These are phyloP conservation scores for Apostasia ramifera DNA, from an alignment of 106 monocot species.

Conservation along the genomic window DNA sequence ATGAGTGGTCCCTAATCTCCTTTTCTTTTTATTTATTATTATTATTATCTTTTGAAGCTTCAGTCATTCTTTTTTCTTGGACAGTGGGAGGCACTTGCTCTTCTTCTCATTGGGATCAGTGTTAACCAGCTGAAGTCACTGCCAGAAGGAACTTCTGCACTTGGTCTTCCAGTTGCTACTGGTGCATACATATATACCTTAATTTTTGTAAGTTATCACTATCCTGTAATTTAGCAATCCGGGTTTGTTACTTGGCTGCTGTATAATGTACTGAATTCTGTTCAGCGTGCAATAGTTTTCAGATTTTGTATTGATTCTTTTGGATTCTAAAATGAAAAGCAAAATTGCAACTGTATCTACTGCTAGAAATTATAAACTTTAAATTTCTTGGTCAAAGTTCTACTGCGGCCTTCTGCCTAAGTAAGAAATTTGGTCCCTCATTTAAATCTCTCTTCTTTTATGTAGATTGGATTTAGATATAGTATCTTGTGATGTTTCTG, in stretches of 20 bases:
- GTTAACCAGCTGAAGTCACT: conserved; percentile 78
- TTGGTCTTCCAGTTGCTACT: conserved; percentile 73
- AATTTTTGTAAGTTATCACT: conserved; percentile 47
- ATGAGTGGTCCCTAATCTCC: too few relatives aligned
- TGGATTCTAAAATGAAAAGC: neutral
- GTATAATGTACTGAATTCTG: too few relatives aligned
- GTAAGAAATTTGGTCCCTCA: neutral
- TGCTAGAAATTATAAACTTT: neutral
- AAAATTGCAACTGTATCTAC: too few relatives aligned
- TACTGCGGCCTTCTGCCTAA: neutral
- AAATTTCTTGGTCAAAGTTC: neutral
- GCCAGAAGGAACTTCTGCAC: conserved; percentile 51
- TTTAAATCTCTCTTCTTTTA: neutral
- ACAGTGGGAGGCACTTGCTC: conserved; percentile 98
- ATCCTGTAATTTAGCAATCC: neutral
- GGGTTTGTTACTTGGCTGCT: neutral
- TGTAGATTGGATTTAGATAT: neutral
- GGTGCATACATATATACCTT: conserved; percentile 80
- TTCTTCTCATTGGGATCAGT: conserved; percentile 96
- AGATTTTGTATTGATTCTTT: neutral
- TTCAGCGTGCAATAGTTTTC: neutral
- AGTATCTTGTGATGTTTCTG: too few relatives aligned
- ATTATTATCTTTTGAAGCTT: too few relatives aligned
- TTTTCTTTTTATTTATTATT: too few relatives aligned
- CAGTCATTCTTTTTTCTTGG: conserved; percentile 1